phyloP scores from a whole-genome alignment of 1,284 basidiomycete species.

The Phylloporus sp. region DNA sequence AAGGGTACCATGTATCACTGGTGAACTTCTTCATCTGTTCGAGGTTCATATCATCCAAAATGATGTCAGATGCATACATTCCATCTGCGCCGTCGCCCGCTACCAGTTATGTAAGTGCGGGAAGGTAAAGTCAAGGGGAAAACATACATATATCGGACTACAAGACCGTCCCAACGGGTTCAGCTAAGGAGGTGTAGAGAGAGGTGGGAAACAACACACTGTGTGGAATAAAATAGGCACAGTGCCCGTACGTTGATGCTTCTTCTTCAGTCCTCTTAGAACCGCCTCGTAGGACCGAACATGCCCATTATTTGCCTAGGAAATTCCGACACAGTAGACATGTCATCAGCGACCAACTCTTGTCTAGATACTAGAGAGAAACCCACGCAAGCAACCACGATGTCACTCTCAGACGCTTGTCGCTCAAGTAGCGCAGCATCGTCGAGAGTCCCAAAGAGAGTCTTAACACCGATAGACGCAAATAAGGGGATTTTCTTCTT shows the following conservation, averaged over 20 bases:
- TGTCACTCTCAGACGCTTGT: not conserved
- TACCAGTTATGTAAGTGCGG: not conserved
- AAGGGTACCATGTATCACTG: constrained; percentile 38
- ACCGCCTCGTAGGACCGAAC: constrained; percentile 41
- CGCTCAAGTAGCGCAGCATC: not conserved
- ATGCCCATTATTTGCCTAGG: not conserved
- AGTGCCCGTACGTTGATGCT: constrained; percentile 40
- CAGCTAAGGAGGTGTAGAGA: not conserved
- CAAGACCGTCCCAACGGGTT: not conserved
- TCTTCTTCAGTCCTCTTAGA: constrained; percentile 47
- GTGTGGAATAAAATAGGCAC: constrained; percentile 53
- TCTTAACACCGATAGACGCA: too few relatives aligned
- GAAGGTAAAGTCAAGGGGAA: too few relatives aligned
- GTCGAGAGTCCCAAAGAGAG: not conserved
- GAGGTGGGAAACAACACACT: constrained; percentile 25
- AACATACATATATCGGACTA: constrained; percentile 18
- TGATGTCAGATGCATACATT: constrained; percentile 34
- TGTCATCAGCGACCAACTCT: not conserved
- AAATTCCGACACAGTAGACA: too few relatives aligned
- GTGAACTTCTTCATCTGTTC: constrained; percentile 41
- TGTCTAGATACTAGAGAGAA: not conserved
- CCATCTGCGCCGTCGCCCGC: constrained; percentile 39
- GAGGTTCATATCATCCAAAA: constrained; percentile 44
- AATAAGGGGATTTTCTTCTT: too few relatives aligned
- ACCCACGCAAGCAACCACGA: constrained; percentile 36